Percentiles rank a stretch among this genome's conserved stretches.
phyloP scores from a whole-genome alignment of 2,329 filamentous ascomycete genomes.

The Gyromitra esculenta region DNA sequence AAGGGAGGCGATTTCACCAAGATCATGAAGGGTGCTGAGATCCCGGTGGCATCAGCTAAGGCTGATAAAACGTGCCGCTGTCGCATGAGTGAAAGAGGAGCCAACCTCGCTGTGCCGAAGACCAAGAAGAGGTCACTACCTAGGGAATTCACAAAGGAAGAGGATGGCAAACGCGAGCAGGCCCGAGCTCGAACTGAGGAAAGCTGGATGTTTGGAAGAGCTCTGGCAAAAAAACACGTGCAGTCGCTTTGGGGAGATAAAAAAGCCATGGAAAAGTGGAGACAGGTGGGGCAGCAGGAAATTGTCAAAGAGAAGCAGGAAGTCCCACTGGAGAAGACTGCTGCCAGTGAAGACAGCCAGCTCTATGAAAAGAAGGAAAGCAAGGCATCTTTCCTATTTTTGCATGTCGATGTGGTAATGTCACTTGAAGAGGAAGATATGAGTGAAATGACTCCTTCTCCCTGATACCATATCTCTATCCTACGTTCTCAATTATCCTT shows the following conservation, averaged over 20 bases:
- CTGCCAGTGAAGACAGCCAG: slow-evolving; percentile 1
- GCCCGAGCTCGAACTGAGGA: slow-evolving; percentile 24
- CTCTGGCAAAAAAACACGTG: slow-evolving; percentile 35
- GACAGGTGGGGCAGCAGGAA: background rate
- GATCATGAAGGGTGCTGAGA: background rate
- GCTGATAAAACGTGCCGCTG: slow-evolving; percentile 12
- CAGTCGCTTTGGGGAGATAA: slow-evolving; percentile 11
- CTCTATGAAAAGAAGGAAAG: slow-evolving; percentile 29
- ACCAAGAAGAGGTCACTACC: slow-evolving; percentile 34
- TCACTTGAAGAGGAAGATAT: slow-evolving; percentile 18
- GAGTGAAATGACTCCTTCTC: slow-evolving; percentile 2
- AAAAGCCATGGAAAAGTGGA: slow-evolving; percentile 10
- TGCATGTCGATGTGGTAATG: slow-evolving; percentile 40
- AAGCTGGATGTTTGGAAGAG: slow-evolving; percentile 39
- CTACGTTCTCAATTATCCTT: background rate
- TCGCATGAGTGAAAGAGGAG: background rate
- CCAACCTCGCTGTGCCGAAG: background rate
- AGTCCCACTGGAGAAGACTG: background rate
- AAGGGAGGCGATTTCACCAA: slow-evolving; percentile 6
- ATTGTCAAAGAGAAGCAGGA: background rate
- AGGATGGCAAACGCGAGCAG: slow-evolving; percentile 5
- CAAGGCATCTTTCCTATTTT: slow-evolving; percentile 35
- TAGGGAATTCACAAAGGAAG: slow-evolving; percentile 20
- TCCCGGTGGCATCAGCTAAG: background rate
- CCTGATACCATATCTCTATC: background rate